Evolutionary conservation across 192 early-diverging fungal species (phyloP).

Genomic region (Coemansia sp.): DNA sequence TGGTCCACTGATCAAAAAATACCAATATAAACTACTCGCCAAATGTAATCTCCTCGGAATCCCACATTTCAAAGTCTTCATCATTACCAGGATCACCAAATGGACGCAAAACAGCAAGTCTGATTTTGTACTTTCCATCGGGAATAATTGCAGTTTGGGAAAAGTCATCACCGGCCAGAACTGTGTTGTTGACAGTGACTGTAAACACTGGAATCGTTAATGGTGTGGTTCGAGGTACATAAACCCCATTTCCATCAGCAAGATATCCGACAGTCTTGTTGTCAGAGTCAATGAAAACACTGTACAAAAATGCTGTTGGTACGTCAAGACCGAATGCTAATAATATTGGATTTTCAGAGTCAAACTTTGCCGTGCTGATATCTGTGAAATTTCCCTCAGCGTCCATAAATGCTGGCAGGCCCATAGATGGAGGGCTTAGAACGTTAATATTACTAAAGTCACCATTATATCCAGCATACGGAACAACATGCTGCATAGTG

Average conservation of each 20-base stretch:
- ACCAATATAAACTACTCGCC: not conserved
- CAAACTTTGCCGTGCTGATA: not conserved
- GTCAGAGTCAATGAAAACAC: not conserved
- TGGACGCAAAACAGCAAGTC: constrained; percentile 3
- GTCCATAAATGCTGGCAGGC: constrained; percentile 4
- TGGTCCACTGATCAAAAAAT: not conserved
- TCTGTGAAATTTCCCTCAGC: not conserved
- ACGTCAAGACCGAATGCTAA: constrained; percentile 4
- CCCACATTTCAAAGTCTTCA: constrained; percentile 4
- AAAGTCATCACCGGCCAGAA: constrained; percentile 9
- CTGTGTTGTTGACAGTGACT: not conserved
- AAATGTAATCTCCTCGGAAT: not conserved
- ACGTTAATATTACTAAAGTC: not conserved
- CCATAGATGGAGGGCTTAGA: not conserved
- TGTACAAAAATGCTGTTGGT: not conserved
- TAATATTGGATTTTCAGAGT: not conserved
- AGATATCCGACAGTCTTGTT: not conserved
- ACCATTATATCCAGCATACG: constrained; percentile 10
- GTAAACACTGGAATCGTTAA: not conserved
- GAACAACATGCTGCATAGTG: constrained; percentile 1
- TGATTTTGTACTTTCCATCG: not conserved
- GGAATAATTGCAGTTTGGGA: constrained; percentile 27
- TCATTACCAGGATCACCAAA: constrained; percentile 5
- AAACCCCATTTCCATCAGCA: not conserved
- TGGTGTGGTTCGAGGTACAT: not conserved